phyloP scores from a whole-genome alignment of 2,329 filamentous ascomycete species.

The Nigrospora oryzae region DNA sequence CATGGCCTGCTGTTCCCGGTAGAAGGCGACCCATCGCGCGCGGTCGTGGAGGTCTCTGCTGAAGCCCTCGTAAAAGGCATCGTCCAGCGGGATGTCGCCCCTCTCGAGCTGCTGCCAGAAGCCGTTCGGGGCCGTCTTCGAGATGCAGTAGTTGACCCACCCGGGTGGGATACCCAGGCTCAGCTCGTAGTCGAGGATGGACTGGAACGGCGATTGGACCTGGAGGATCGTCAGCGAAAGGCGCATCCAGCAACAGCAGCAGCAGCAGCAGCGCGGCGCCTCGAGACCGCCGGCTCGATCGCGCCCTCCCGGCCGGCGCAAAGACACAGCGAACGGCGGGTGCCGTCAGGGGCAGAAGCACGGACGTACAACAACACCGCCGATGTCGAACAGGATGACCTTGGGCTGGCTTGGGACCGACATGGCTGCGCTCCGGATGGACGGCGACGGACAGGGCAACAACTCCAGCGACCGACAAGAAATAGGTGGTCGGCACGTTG shows the following conservation, averaged over 20 bases:
- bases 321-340: too few species aligned
- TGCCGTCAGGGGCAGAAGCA: neutral
- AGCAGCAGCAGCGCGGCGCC: neutral
- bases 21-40: constrained; percentile 61
- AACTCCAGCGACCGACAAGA: too few species aligned
- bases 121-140: constrained; percentile 66
- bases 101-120: constrained; percentile 86
- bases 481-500: too few species aligned
- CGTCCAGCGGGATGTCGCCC: constrained; percentile 69
- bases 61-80: constrained; percentile 69
- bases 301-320: too few species aligned
- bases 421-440: constrained; percentile 20
- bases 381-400: constrained; percentile 87
- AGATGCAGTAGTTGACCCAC: constrained; percentile 89
- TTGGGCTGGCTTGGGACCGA: constrained; percentile 46
- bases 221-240: constrained; percentile 22
- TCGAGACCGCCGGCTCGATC: too few species aligned
- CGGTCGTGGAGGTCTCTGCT: constrained; percentile 61
- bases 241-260: neutral
- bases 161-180: constrained; percentile 69
- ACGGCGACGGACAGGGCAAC: too few species aligned
- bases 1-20: constrained; percentile 33
- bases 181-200: constrained; percentile 85
- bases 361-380: constrained; percentile 83
- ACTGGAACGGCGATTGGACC: constrained; percentile 88